Conservation (phyloP, 495 filamentous ascomycete genomes). For the Podospora pseudocomata region DNA sequence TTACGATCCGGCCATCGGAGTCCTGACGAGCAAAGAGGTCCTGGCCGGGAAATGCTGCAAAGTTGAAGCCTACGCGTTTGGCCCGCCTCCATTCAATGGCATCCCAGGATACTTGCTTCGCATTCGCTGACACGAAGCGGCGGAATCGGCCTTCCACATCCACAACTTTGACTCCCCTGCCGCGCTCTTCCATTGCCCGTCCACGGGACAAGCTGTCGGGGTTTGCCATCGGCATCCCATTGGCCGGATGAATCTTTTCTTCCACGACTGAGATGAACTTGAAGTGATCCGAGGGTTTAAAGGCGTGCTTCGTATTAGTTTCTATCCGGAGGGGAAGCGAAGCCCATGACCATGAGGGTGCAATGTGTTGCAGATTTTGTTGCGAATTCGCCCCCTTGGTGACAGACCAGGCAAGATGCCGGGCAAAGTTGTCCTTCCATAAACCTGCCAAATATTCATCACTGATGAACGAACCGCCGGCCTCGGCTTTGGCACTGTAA, state of each 20-base stretch:
- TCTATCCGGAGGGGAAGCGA: constrained; percentile 26
- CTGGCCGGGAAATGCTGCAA: constrained; percentile 21
- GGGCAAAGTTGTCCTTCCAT: constrained; percentile 30
- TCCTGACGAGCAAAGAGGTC: constrained; percentile 23
- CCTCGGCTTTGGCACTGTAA: constrained; percentile 29
- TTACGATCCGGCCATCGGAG: constrained; percentile 23
- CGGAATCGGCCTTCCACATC: constrained; percentile 29
- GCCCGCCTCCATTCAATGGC: constrained; percentile 23
- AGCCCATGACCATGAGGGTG: constrained; percentile 35
- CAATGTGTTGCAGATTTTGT: constrained; percentile 25
- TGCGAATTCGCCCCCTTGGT: constrained; percentile 16
- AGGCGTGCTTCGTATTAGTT: constrained; percentile 23
- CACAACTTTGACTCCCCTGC: constrained; percentile 24
- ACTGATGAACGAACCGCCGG: constrained; percentile 15
- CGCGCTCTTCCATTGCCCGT: constrained; percentile 23
- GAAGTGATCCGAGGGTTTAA: constrained; percentile 25
- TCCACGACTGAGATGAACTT: constrained; percentile 19
- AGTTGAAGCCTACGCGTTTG: constrained; percentile 22
- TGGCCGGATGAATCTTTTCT: background rate
- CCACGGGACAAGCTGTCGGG: constrained; percentile 13
- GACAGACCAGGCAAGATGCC: constrained; percentile 32
- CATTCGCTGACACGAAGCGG: constrained; percentile 24
- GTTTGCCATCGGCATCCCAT: background rate
- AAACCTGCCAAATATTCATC: constrained; percentile 33
- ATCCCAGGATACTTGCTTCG: constrained; percentile 21